Evolutionary conservation across 192 early-diverging fungal species (phyloP).

Genomic region (Spizellomyces punctatus): DNA sequence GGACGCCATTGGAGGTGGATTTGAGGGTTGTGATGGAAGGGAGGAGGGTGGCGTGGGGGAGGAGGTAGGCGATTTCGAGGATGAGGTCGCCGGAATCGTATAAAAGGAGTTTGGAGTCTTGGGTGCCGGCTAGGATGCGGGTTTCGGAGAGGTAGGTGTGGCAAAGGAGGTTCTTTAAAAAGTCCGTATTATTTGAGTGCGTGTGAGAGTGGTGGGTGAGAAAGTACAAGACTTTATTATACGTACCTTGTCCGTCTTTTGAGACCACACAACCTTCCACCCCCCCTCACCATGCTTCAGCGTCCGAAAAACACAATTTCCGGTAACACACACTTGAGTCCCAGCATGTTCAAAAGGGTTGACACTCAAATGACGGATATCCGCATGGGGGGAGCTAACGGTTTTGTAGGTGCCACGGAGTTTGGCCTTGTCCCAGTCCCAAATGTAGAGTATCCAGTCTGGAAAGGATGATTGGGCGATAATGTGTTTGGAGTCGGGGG

Average conservation of each 20-base stretch:
- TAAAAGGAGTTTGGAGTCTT: conserved; percentile 53
- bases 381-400: conserved; percentile 39
- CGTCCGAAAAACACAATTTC: conserved; percentile 45
- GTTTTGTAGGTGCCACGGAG: conserved; percentile 39
- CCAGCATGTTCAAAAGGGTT: conserved; percentile 46
- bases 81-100: conserved; percentile 57
- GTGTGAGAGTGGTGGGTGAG: not conserved
- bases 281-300: conserved; percentile 48
- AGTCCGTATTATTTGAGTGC: not conserved
- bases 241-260: conserved; percentile 52
- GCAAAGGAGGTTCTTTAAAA: conserved; percentile 46
- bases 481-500: conserved; percentile 46
- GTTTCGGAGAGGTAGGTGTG: conserved; percentile 54
- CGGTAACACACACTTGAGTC: conserved; percentile 51
- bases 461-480: conserved; percentile 46
- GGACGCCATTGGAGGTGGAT: conserved; percentile 41
- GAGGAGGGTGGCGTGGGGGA: conserved; percentile 19
- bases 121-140: conserved; percentile 52
- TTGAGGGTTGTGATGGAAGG: conserved; percentile 46
- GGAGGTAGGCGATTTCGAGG: conserved; percentile 37
- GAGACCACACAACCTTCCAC: conserved; percentile 48
- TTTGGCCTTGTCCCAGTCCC: conserved; percentile 58
- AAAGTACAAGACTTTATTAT: not conserved
- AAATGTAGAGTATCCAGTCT: conserved; percentile 49
- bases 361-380: conserved; percentile 49